Evolutionary conservation across 108 stramenopile species (phyloP).

Genomic region (Phaeodactylum tricornutum): DNA sequence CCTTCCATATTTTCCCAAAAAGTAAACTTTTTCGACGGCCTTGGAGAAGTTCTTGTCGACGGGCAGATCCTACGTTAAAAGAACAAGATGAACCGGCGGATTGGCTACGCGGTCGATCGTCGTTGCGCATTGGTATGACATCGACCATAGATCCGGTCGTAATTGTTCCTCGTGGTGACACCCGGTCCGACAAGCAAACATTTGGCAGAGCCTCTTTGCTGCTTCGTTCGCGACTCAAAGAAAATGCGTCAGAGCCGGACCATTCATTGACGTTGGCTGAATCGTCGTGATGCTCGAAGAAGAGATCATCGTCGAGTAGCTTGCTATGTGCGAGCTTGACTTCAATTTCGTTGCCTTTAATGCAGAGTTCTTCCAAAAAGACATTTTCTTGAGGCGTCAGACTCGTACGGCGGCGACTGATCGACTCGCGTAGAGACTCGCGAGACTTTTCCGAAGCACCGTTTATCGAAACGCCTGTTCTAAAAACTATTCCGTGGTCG

Average conservation of each 20-base stretch:
- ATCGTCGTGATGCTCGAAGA: slow-evolving; percentile 5
- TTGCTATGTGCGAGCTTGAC: slow-evolving; percentile 22
- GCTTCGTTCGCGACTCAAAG: not conserved
- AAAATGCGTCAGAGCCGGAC: not conserved
- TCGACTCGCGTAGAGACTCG: too few relatives aligned
- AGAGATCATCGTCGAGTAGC: slow-evolving; percentile 28
- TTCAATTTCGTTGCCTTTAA: slow-evolving; percentile 24
- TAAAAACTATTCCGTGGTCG: too few relatives aligned
- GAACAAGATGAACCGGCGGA: too few relatives aligned
- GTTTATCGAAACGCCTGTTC: too few relatives aligned
- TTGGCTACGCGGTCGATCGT: too few relatives aligned
- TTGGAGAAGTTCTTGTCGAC: slow-evolving; percentile 18
- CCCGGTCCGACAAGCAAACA: too few relatives aligned
- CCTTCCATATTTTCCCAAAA: slow-evolving; percentile 25
- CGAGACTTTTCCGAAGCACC: too few relatives aligned
- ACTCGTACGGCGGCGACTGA: slow-evolving; percentile 14
- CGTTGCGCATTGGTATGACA: too few relatives aligned
- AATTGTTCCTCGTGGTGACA: too few relatives aligned
- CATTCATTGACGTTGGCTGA: not conserved
- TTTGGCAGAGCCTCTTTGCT: too few relatives aligned
- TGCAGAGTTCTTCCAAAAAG: slow-evolving; percentile 24
- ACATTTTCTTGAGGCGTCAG: slow-evolving; percentile 20
- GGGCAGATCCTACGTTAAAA: slow-evolving; percentile 19
- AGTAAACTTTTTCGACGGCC: slow-evolving; percentile 6
- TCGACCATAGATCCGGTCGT: too few relatives aligned